Conservation (phyloP, 371 early-diverging fungal genomes). For the Mortierella sp. region DNA sequence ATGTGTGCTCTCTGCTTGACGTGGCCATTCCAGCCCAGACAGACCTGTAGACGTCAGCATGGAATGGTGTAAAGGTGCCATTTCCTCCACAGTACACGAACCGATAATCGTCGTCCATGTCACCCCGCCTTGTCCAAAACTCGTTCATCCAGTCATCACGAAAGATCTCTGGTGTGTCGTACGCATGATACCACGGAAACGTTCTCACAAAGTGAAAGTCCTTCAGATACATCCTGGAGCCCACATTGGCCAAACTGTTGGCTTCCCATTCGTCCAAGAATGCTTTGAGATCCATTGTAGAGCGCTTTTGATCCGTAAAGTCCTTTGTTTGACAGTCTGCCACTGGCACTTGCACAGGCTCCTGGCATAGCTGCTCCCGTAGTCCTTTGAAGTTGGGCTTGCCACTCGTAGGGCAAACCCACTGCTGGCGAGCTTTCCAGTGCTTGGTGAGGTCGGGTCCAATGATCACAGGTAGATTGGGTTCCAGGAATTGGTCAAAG, state of each 20-base stretch:
- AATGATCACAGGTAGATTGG: constrained; percentile 72
- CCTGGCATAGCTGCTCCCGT: constrained; percentile 41
- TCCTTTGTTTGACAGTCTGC: constrained; percentile 66
- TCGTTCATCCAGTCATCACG: constrained; percentile 83
- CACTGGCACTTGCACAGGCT: constrained; percentile 60
- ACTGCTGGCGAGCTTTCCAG: constrained; percentile 72
- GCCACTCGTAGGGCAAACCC: constrained; percentile 58
- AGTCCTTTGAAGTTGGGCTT: constrained; percentile 22
- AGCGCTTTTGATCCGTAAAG: constrained; percentile 71
- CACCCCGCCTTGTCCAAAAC: constrained; percentile 60
- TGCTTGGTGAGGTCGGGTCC: constrained; percentile 62
- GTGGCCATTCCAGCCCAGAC: too few relatives aligned
- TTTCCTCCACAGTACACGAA: constrained; percentile 80
- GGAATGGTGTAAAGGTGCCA: constrained; percentile 81
- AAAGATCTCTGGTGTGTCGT: constrained; percentile 63
- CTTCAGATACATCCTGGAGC: constrained; percentile 66
- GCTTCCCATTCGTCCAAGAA: constrained; percentile 64
- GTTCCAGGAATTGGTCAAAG: constrained; percentile 60
- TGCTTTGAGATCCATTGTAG: constrained; percentile 61
- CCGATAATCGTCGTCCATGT: constrained; percentile 73
- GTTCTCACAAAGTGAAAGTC: constrained; percentile 75
- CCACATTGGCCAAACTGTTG: constrained; percentile 9
- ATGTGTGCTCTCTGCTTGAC: too few relatives aligned
- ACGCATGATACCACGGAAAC: constrained; percentile 60
- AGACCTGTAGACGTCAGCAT: constrained; percentile 78